Conservation (phyloP, 345 rosid species). For the Pelargonium nanum region DNA sequence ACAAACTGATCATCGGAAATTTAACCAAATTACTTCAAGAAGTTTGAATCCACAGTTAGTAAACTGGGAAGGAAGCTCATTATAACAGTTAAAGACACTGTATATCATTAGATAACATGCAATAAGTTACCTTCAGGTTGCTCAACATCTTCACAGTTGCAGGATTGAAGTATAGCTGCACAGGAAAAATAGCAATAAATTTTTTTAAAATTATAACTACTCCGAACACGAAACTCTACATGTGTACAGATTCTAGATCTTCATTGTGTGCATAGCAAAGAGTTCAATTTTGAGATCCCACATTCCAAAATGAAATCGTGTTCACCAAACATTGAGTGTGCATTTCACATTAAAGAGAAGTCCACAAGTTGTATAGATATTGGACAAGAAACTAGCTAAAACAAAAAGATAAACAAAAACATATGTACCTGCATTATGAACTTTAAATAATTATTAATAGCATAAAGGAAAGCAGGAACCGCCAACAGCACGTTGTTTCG, state of each 20-base stretch:
- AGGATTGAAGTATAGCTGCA: constrained; percentile 52
- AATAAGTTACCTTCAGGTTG: constrained; percentile 37
- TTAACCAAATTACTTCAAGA: too few species aligned
- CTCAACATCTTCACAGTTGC: constrained; percentile 58
- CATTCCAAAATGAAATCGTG: not conserved
- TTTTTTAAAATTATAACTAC: not conserved
- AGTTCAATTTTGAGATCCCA: not conserved
- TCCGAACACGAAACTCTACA: not conserved
- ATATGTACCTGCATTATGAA: constrained; percentile 58
- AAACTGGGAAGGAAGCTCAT: not conserved
- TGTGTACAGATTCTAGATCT: not conserved
- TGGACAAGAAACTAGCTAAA: not conserved
- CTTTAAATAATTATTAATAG: constrained; percentile 60
- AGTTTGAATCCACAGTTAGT: too few species aligned
- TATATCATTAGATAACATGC: not conserved
- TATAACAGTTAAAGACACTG: not conserved
- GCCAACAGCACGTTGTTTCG: constrained; percentile 57
- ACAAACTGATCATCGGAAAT: too few species aligned
- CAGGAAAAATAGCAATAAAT: not conserved
- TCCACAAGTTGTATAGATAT: not conserved
- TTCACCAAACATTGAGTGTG: too few species aligned
- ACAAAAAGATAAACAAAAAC: constrained; percentile 4
- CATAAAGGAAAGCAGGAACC: constrained; percentile 61
- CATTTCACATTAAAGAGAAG: too few species aligned
- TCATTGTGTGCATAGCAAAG: not conserved